Evolutionary conservation across 306 rosid species (phyloP), one percentile per base, ranked within the genome.

Genomic region (Citrullus colocynthis): DNA sequence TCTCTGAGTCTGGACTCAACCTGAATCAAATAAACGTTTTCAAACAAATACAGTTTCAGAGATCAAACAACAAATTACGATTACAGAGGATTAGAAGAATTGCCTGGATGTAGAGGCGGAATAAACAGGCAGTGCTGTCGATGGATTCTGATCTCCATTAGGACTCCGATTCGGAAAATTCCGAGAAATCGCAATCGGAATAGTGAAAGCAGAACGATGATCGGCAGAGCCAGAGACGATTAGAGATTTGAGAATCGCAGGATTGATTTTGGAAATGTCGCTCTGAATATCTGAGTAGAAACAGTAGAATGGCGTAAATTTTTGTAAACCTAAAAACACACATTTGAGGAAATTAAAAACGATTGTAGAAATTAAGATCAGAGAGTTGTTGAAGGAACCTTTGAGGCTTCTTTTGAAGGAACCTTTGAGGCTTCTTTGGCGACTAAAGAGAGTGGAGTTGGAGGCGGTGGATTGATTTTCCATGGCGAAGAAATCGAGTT

Each of bases 401-500:
- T 81, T 80, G 57, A 82, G 16, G 86, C 87, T 87, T 79, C 86
- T 58, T 48, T 81, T n/a, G 34, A 32, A 32, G 2, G 34, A 32
- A 39, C 87, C 90, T 56, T 81, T 80, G 56, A 82, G 16, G 86
- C 87, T 87, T 79, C 86, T 58, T 48, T 81, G 86, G 60, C 85
- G 82, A 21, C 83, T 81, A 11, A 87, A 81, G 21, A 87, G 83
- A 79, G 81, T 85, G 67, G 86, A 82, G 41, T 78, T 81, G 30
- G 87, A 15, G 42, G 78, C 1, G 30, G 61, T 0, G 20, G 52
- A 18, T 12, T 51, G 66, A 36, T 73, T 75, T 62, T 78, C 85
- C 73, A 75, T 75, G 41, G 84, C 87, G 52, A 87, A 77, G 82
- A 87, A 87, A 41, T 87, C 90, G 48, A 87, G 82, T 81, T 81